Evolutionary conservation across 192 early-diverging fungal species (phyloP), one percentile per base, ranked within the genome.

Genomic region (Gamsiella multidivaricata): DNA sequence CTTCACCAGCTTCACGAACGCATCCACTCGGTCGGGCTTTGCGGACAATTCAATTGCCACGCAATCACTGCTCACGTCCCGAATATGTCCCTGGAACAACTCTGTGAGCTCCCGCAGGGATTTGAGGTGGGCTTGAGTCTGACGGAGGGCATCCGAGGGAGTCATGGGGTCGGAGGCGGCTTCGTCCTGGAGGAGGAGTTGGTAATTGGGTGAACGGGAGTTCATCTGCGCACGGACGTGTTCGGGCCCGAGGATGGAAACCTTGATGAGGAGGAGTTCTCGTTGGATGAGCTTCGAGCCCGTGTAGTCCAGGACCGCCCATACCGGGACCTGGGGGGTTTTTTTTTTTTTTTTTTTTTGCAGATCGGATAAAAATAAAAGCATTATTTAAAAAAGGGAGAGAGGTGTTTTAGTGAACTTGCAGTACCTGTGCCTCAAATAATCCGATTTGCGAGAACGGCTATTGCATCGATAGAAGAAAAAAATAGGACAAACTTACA

Each of bases 301-400:
- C 33, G 95, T 94, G 86, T 97, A 97, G 82, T 98, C 96, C 62
- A 99, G 82, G 28, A 98, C 96, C 23, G 96, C 96, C 95, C 95
- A 98, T 4, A 99, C 94, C 11, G 96, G 96, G 32, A 86, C 85
- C 87, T 88, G 65, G 12, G 3, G 8, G 37, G 12, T 39, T 39
- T n/a, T n/a, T n/a, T n/a, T n/a, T n/a, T n/a, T n/a, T n/a, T n/a
- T n/a, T n/a, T n/a, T n/a, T n/a, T n/a, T n/a, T n/a, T n/a, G n/a
- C n/a, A n/a, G n/a, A n/a, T n/a, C n/a, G n/a, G n/a, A n/a, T n/a
- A 15, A n/a, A 26, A 45, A 42, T 15, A 41, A 41, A 41, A 26
- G 53, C 0, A 49, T 31, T 22, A 25, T 43, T 59, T 33, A 23
- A n/a, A 9, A n/a, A n/a, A n/a, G n/a, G n/a, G n/a, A n/a, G n/a